A percentile compares a stretch with the other conserved stretches of the same genome.
Evolutionary conservation across 75 land plant species (phyloP).

Genomic region (Selaginella tamariscina): DNA sequence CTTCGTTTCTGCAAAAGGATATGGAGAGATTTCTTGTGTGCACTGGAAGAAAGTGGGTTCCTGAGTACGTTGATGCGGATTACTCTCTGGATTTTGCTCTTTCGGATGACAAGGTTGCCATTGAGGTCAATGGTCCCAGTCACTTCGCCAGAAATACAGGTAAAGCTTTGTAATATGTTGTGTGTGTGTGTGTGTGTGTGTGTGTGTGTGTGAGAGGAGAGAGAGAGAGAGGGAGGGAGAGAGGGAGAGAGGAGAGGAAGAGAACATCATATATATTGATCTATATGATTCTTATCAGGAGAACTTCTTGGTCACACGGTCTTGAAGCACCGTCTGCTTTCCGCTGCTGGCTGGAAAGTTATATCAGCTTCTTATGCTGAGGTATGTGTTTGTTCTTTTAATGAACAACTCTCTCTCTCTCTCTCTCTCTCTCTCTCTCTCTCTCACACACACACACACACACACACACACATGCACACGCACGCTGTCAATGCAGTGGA

Average conservation of each 20-base stretch:
- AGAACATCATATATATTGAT: neutral
- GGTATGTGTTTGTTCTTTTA: constrained; percentile 26
- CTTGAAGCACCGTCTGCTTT: constrained; percentile 64
- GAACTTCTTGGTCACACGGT: constrained; percentile 83
- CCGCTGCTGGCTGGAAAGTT: constrained; percentile 83
- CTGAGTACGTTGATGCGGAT: constrained; percentile 57
- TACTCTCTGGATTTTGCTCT: constrained; percentile 74
- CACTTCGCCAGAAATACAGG: constrained; percentile 87
- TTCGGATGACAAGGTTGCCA: constrained; percentile 53
- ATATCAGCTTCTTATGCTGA: constrained; percentile 55
- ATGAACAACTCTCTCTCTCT: neutral
- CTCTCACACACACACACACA: no score
- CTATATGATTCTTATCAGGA: constrained; percentile 28
- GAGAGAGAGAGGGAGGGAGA: no score
- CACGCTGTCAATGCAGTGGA: neutral
- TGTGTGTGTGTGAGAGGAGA: neutral
- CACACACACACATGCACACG: no score
- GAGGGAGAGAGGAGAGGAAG: no score
- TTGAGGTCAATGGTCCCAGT: constrained; percentile 89
- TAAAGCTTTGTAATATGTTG: neutral
- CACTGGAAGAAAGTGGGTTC: constrained; percentile 67
- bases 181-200: neutral
- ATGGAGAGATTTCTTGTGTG: constrained; percentile 64
- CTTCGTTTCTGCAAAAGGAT: constrained; percentile 81
- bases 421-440: no score